phyloP scores from a whole-genome alignment of 345 rosid genomes.

The Alliaria petiolata region DNA sequence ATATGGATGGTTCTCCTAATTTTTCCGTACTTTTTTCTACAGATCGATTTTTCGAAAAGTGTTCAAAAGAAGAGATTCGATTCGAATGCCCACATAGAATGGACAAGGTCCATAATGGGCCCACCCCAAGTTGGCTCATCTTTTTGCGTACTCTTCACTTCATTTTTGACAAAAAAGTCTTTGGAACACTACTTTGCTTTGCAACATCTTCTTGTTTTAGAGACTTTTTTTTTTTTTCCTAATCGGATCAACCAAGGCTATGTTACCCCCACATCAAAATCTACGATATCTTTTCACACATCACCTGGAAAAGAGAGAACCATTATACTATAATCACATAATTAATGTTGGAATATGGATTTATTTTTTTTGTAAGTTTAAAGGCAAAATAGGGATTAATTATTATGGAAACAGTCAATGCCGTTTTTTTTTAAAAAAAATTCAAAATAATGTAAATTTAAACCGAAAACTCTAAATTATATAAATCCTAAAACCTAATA shows the following conservation, averaged over 20 bases:
- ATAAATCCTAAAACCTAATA: too few relatives aligned
- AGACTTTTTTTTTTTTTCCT: neutral
- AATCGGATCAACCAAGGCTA: neutral
- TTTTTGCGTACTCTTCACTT: neutral
- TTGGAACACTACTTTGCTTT: slow-evolving; percentile 3
- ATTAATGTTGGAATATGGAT: too few relatives aligned
- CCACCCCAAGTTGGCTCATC: slow-evolving; percentile 25
- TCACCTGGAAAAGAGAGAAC: neutral
- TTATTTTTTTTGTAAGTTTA: too few relatives aligned
- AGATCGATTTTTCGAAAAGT: neutral
- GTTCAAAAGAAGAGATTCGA: slow-evolving; percentile 11
- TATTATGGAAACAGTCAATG: too few relatives aligned
- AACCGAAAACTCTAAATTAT: too few relatives aligned
- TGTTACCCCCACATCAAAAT: neutral
- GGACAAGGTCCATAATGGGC: slow-evolving; percentile 27
- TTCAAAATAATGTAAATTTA: too few relatives aligned
- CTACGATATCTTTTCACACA: neutral
- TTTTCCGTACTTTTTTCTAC: neutral
- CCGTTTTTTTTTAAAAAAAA: too few relatives aligned
- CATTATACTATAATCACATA: neutral
- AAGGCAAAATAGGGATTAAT: too few relatives aligned
- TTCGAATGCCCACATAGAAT: slow-evolving; percentile 24
- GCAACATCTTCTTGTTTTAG: neutral
- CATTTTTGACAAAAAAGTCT: slow-evolving; percentile 11
- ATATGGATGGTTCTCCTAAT: slow-evolving; percentile 27